Conservation (phyloP, 305 asterid species). For the Solanum hybrid region DNA sequence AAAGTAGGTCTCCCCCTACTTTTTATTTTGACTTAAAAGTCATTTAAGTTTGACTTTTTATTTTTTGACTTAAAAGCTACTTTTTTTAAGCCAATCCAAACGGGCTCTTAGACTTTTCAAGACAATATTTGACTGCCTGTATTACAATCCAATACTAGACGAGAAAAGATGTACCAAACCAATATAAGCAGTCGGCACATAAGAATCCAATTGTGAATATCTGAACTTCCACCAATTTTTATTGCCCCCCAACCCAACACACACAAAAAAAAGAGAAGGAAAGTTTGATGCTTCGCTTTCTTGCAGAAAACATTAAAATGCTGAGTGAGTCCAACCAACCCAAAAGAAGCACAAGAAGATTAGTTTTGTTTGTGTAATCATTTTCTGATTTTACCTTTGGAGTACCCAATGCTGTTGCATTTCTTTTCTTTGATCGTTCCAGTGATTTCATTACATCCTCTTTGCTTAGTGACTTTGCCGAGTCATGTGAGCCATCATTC, state of each 20-base stretch:
- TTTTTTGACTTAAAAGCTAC: too few relatives aligned
- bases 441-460: conserved; percentile 75
- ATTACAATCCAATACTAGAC: not conserved
- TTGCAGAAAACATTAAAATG: not conserved
- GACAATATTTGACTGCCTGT: not conserved
- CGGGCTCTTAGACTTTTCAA: not conserved
- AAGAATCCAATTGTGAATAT: not conserved
- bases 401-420: conserved; percentile 91
- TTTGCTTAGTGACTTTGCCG: conserved; percentile 37
- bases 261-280: not conserved
- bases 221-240: not conserved
- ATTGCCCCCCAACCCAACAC: not conserved
- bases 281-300: not conserved
- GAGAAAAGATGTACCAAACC: not conserved
- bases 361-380: not conserved
- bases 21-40: too few relatives aligned
- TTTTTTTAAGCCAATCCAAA: too few relatives aligned
- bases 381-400: conserved; percentile 58
- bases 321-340: not conserved
- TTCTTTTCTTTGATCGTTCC: conserved; percentile 89
- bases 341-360: not conserved
- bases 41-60: too few relatives aligned
- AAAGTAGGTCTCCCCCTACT: too few relatives aligned
- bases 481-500: conserved; percentile 28
- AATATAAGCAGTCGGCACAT: not conserved